Percentiles rank a stretch among this genome's conserved stretches.
These are phyloP conservation scores for Volvariella volvacea DNA, from an alignment of 1,284 basidiomycete species.

Conservation along the genomic window DNA sequence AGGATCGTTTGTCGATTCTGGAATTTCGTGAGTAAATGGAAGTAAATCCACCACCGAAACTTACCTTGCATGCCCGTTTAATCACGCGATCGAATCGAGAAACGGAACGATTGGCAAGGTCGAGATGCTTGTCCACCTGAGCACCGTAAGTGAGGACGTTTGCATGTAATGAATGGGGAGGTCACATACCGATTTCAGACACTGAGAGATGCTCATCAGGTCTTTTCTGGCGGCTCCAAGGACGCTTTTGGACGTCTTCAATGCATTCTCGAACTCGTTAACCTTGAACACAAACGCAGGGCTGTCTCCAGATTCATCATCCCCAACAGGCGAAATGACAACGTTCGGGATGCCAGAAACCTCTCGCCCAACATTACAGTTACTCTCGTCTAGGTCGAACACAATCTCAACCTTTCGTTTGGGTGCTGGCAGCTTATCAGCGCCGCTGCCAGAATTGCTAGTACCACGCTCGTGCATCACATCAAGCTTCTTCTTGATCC, in stretches of 20 bases:
- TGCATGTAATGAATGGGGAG: neutral
- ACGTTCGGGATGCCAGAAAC: slow-evolving; percentile 15
- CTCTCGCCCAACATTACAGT: slow-evolving; percentile 34
- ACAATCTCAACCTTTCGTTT: slow-evolving; percentile 26
- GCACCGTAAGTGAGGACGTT: slow-evolving; percentile 7
- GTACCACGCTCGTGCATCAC: slow-evolving; percentile 10
- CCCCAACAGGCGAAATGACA: too few species aligned
- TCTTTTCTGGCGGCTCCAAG: slow-evolving; percentile 48
- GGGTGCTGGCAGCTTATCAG: neutral
- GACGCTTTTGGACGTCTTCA: slow-evolving; percentile 36
- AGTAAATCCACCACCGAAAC: slow-evolving; percentile 11
- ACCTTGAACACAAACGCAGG: slow-evolving; percentile 6
- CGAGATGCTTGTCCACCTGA: slow-evolving; percentile 48
- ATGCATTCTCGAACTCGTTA: slow-evolving; percentile 20
- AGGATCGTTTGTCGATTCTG: slow-evolving; percentile 32
- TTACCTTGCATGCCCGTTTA: slow-evolving; percentile 44
- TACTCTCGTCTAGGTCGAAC: slow-evolving; percentile 25
- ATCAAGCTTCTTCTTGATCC: slow-evolving; percentile 54
- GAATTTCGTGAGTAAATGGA: too few species aligned
- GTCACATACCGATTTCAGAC: slow-evolving; percentile 32
- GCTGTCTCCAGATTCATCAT: too few species aligned
- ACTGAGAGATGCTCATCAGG: slow-evolving; percentile 44
- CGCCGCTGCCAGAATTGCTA: neutral
- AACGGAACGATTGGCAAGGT: slow-evolving; percentile 43
- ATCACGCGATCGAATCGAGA: slow-evolving; percentile 44